Percentiles rank a stretch among this genome's conserved stretches.
These are phyloP conservation scores for Hemileccinum impolitum DNA, from an alignment of 768 basidiomycete genomes.

Conservation along the genomic window DNA sequence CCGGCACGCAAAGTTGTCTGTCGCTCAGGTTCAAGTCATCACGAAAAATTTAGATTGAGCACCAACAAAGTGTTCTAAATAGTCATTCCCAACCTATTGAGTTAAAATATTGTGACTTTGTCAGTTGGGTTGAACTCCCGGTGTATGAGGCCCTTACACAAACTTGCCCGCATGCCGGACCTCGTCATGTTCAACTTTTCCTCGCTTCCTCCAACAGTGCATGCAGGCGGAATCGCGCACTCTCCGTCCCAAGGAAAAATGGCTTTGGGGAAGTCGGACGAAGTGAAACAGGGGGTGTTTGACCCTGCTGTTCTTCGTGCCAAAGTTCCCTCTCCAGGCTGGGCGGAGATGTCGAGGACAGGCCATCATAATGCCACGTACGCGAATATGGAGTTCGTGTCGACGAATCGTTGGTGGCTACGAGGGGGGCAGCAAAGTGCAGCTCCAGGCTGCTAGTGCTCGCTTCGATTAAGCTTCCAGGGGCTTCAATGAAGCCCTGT, in stretches of 20 bases:
- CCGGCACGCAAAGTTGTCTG: no score
- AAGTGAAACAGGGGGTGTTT: background rate
- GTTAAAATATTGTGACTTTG: no score
- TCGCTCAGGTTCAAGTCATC: no score
- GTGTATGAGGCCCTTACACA: no score
- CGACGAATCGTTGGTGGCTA: background rate
- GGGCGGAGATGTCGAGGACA: background rate
- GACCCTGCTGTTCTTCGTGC: slow-evolving; percentile 1
- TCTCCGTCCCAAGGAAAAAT: slow-evolving; percentile 7
- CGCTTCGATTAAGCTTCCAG: background rate
- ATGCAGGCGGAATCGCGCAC: slow-evolving; percentile 11
- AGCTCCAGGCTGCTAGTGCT: slow-evolving; percentile 21
- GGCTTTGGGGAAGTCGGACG: background rate
- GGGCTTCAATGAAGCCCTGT: background rate
- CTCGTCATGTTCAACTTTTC: background rate
- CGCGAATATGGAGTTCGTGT: slow-evolving; percentile 3
- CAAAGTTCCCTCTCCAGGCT: background rate
- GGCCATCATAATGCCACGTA: slow-evolving; percentile 18
- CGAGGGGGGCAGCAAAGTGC: slow-evolving; percentile 12
- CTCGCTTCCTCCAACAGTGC: slow-evolving; percentile 19
- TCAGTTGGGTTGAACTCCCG: no score
- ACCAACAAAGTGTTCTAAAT: no score
- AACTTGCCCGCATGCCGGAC: no score
- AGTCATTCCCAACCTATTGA: no score
- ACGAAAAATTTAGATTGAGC: no score